Evolutionary conservation across 2,329 filamentous ascomycete genomes (phyloP).

Genomic region (Fusarium nisikadoi): DNA sequence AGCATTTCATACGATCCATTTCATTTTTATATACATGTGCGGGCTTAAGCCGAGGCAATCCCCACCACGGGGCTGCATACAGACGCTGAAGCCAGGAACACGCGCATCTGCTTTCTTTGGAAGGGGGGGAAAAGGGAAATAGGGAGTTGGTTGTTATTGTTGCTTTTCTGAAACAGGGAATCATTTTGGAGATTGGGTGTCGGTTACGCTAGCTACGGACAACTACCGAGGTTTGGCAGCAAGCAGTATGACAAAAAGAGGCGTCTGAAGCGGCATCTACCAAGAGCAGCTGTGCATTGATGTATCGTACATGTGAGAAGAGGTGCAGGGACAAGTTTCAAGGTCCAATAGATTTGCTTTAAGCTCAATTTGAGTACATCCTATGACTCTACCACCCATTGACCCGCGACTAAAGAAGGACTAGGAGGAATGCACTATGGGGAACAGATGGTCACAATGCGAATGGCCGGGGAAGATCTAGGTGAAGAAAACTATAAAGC

Average conservation of each 20-base stretch:
- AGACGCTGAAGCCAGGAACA: not conserved
- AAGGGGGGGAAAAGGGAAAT: constrained; percentile 2
- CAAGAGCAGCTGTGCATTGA: constrained; percentile 11
- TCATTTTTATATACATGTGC: constrained; percentile 24
- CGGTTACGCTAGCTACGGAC: constrained; percentile 31
- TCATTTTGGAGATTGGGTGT: constrained; percentile 29
- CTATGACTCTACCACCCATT: constrained; percentile 39
- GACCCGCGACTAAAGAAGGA: constrained; percentile 25
- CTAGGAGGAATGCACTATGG: constrained; percentile 24
- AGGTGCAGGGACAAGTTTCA: constrained; percentile 28
- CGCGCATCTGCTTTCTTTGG: constrained; percentile 1
- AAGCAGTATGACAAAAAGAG: constrained; percentile 34
- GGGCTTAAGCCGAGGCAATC: constrained; percentile 39
- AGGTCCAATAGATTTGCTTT: constrained; percentile 41
- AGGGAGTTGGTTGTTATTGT: constrained; percentile 18
- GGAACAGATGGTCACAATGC: constrained; percentile 24
- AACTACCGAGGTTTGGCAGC: constrained; percentile 37
- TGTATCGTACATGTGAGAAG: constrained; percentile 41
- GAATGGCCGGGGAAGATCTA: constrained; percentile 1
- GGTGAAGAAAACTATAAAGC: constrained; percentile 44
- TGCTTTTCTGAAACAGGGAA: constrained; percentile 21
- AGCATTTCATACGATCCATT: not conserved
- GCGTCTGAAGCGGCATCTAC: constrained; percentile 37
- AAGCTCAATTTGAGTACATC: constrained; percentile 34
- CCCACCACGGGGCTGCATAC: not conserved